phyloP scores from a whole-genome alignment of 2,329 filamentous ascomycete species.

The Fusarium guadeloupense region DNA sequence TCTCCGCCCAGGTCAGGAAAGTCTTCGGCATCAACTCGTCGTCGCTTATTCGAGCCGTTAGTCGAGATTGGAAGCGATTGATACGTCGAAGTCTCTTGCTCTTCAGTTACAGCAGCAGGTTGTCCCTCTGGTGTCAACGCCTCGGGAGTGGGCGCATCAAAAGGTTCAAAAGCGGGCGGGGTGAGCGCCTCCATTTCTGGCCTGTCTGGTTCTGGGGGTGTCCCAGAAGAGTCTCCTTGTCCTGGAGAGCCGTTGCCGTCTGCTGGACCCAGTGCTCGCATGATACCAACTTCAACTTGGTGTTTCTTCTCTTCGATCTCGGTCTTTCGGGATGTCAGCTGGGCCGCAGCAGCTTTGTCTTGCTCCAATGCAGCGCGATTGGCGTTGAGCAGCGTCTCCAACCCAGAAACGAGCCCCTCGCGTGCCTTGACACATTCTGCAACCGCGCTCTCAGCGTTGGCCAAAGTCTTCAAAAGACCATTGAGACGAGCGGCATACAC shows the following conservation, averaged over 20 bases:
- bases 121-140: conserved; percentile 30
- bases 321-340: conserved; percentile 72
- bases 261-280: conserved; percentile 78
- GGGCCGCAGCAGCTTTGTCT: conserved; percentile 73
- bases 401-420: conserved; percentile 75
- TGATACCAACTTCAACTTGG: conserved; percentile 90
- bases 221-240: conserved; percentile 56
- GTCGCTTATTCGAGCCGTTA: conserved; percentile 66
- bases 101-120: conserved; percentile 43
- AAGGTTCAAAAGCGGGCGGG: conserved; percentile 62
- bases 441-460: conserved; percentile 87
- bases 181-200: conserved; percentile 89
- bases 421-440: conserved; percentile 90
- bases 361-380: conserved; percentile 74
- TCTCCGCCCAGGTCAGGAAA: conserved; percentile 64
- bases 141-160: conserved; percentile 32
- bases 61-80: conserved; percentile 59
- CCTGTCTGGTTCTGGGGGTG: conserved; percentile 69
- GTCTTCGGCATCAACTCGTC: conserved; percentile 61
- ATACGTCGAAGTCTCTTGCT: conserved; percentile 58
- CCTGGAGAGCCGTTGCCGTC: conserved; percentile 60
- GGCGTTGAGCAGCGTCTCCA: conserved; percentile 82
- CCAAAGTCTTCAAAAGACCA: conserved; percentile 87
- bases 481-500: conserved; percentile 92
- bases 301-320: conserved; percentile 84